Conservation (phyloP, 2,329 filamentous ascomycete genomes). For the Stemphylium vesicarium region DNA sequence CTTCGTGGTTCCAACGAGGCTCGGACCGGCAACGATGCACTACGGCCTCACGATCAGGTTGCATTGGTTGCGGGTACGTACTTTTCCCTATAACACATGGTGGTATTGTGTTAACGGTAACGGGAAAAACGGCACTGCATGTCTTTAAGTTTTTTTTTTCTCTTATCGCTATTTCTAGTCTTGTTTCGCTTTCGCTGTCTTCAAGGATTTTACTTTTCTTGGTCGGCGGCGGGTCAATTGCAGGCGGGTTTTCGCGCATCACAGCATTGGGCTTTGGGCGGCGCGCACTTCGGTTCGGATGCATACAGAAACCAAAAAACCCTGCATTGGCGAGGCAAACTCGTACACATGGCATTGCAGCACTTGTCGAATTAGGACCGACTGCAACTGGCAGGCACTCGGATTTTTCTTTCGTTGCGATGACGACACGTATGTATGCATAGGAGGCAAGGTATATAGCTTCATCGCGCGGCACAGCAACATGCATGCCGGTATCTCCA, state of each 20-base stretch:
- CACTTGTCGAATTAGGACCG: slow-evolving; percentile 21
- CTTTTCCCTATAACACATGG: slow-evolving; percentile 18
- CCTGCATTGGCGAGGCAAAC: slow-evolving; percentile 26
- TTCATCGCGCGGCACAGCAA: slow-evolving; percentile 18
- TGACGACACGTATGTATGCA: slow-evolving; percentile 37
- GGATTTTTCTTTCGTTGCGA: slow-evolving; percentile 21
- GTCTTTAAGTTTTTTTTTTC: slow-evolving; percentile 1
- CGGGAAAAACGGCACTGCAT: slow-evolving; percentile 15
- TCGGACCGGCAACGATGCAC: slow-evolving; percentile 17
- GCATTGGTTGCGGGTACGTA: slow-evolving; percentile 24
- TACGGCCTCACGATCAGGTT: slow-evolving; percentile 18
- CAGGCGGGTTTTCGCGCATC: neutral
- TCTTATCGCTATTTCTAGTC: neutral
- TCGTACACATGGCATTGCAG: slow-evolving; percentile 32
- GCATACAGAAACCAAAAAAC: slow-evolving; percentile 6
- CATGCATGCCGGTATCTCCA: slow-evolving; percentile 20
- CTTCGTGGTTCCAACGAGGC: slow-evolving; percentile 5
- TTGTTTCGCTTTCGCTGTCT: neutral
- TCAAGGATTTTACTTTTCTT: neutral
- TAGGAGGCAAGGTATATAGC: slow-evolving; percentile 8
- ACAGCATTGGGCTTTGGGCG: slow-evolving; percentile 18
- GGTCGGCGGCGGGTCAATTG: neutral
- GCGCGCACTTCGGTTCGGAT: slow-evolving; percentile 9
- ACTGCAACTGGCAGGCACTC: slow-evolving; percentile 8
- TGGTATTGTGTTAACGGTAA: slow-evolving; percentile 16